phyloP scores from a whole-genome alignment of 2,329 filamentous ascomycete genomes.

The Sporothrix protearum region DNA sequence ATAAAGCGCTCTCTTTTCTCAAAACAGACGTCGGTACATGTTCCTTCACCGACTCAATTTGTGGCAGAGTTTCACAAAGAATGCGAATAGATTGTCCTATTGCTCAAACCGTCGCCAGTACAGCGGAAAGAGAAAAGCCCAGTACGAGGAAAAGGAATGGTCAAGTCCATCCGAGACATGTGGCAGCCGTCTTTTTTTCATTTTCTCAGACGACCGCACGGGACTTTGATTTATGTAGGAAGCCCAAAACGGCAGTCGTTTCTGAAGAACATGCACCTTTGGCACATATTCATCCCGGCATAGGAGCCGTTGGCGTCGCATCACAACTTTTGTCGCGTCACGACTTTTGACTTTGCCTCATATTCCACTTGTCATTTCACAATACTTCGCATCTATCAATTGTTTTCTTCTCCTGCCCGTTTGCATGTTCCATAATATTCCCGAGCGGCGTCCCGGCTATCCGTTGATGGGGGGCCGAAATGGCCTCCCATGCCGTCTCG shows the following conservation, averaged over 20 bases:
- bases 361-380: background rate
- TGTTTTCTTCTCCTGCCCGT: background rate
- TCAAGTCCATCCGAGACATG: slow-evolving; percentile 9
- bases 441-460: background rate
- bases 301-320: background rate
- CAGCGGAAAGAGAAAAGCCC: background rate
- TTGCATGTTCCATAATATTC: background rate
- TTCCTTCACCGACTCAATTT: slow-evolving; percentile 7
- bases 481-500: no score
- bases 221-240: background rate
- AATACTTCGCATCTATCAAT: background rate
- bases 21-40: background rate
- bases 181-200: background rate
- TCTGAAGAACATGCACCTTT: background rate
- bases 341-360: background rate
- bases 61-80: background rate
- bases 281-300: background rate
- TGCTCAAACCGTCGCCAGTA: background rate
- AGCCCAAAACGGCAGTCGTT: background rate
- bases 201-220: background rate
- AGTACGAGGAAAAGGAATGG: no score
- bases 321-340: background rate
- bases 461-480: background rate
- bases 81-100: background rate
- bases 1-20: background rate